phyloP scores from a whole-genome alignment of 2,329 filamentous ascomycete genomes.

The Blastomyces gilchristii region DNA sequence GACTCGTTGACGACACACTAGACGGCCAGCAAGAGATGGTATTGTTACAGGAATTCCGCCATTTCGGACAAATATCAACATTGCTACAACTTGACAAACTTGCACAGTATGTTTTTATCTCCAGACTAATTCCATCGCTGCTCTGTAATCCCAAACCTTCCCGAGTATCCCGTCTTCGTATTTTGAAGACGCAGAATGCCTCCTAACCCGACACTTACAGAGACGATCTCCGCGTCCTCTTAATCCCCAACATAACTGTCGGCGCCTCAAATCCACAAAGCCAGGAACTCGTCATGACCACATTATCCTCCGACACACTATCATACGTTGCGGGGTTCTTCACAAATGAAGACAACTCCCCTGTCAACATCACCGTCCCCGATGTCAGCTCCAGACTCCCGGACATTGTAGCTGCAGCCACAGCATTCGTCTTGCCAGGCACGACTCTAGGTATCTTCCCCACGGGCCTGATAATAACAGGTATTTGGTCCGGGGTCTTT shows the following conservation, averaged over 20 bases:
- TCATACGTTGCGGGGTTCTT: conserved; percentile 30
- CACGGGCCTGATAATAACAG: conserved; percentile 25
- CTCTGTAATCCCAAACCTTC: not conserved
- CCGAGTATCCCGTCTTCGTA: not conserved
- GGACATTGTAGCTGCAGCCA: conserved; percentile 19
- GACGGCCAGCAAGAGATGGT: conserved; percentile 8
- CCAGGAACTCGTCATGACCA: conserved; percentile 16
- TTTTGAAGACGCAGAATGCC: not conserved
- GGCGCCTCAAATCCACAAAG: conserved; percentile 14
- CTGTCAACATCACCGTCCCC: conserved; percentile 21
- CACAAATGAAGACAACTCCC: conserved; percentile 15
- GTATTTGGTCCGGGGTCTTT: conserved; percentile 25
- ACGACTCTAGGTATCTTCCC: conserved; percentile 25
- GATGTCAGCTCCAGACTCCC: conserved; percentile 17
- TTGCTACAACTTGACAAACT: conserved; percentile 22
- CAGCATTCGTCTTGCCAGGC: conserved; percentile 26
- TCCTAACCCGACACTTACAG: conserved; percentile 9
- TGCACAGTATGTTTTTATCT: conserved; percentile 18
- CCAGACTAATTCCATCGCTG: not conserved
- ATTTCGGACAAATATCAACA: conserved; percentile 24
- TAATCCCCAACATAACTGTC: conserved; percentile 28
- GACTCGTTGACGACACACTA: conserved; percentile 11
- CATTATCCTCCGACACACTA: conserved; percentile 26
- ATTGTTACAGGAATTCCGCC: conserved; percentile 26
- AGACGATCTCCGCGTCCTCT: conserved; percentile 23